These are phyloP conservation scores for Backusella macrospora DNA, from an alignment of 192 early-diverging fungal species.

Conservation along the genomic window DNA sequence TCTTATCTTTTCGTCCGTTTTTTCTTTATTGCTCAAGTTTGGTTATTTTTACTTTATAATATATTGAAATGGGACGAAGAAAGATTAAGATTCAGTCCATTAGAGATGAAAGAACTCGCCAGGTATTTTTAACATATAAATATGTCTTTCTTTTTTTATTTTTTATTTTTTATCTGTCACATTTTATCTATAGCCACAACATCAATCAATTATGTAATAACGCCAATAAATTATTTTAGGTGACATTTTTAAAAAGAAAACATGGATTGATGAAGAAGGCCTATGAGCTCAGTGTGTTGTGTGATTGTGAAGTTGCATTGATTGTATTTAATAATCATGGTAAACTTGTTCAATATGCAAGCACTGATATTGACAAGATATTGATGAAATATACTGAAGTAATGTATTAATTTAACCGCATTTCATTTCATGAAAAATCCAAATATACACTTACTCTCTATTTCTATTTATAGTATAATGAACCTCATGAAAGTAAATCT, in stretches of 20 bases:
- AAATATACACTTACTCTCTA: background rate
- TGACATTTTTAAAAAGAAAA: conserved; percentile 95
- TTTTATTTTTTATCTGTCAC: no score
- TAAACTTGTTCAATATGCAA: conserved; percentile 93
- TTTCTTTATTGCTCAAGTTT: background rate
- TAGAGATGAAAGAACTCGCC: conserved; percentile 89
- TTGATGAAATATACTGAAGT: conserved; percentile 92
- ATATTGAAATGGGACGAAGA: conserved; percentile 83
- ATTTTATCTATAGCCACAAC: background rate
- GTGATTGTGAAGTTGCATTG: conserved; percentile 94
- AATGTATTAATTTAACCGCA: background rate
- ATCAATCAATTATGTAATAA: background rate
- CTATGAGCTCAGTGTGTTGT: conserved; percentile 91
- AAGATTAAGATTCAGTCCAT: conserved; percentile 96
- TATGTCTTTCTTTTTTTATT: background rate
- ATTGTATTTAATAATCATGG: conserved; percentile 94
- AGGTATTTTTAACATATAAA: conserved; percentile 55
- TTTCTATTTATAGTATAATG: conserved; percentile 36
- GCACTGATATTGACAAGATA: conserved; percentile 93
- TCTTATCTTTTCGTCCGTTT: background rate
- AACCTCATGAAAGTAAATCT: conserved; percentile 46
- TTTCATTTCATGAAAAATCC: background rate
- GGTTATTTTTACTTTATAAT: background rate
- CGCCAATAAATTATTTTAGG: conserved; percentile 44
- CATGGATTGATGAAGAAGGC: conserved; percentile 97